Conservation (phyloP, 2,329 filamentous ascomycete species). For the Colletotrichum tofieldiae region DNA sequence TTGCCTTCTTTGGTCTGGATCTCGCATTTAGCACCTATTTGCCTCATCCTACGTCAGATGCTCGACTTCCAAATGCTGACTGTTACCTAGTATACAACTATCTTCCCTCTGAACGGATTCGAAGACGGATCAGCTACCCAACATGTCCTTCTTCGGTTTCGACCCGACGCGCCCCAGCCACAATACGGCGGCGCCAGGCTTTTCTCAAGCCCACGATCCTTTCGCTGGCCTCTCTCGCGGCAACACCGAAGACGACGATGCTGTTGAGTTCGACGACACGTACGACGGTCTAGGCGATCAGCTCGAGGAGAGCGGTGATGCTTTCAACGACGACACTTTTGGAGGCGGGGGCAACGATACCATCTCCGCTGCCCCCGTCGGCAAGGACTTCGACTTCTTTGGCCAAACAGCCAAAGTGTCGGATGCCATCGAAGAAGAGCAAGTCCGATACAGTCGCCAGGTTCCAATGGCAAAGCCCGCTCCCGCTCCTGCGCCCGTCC, state of each 20-base stretch:
- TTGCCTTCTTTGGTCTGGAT: background rate
- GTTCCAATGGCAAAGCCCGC: conserved; percentile 68
- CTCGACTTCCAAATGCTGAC: conserved; percentile 32
- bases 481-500: conserved; percentile 49
- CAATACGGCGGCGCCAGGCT: conserved; percentile 80
- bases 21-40: conserved; percentile 4
- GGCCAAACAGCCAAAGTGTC: conserved; percentile 91
- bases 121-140: conserved; percentile 43
- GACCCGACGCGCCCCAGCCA: conserved; percentile 80
- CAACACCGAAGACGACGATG: conserved; percentile 72
- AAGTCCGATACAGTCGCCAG: conserved; percentile 85
- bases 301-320: conserved; percentile 93
- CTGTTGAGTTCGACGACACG: conserved; percentile 91
- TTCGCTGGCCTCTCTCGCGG: conserved; percentile 85
- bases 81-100: conserved; percentile 36
- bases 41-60: conserved; percentile 15
- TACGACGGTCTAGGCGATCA: conserved; percentile 95
- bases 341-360: conserved; percentile 61
- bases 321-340: conserved; percentile 98
- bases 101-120: conserved; percentile 16
- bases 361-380: conserved; percentile 69
- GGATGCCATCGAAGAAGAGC: conserved; percentile 90
- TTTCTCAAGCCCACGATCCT: conserved; percentile 86
- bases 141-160: conserved; percentile 95
- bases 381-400: conserved; percentile 98